These are phyloP conservation scores for Aspergillus fumigatus DNA, from an alignment of 2,329 filamentous ascomycete genomes.

Conservation along the genomic window DNA sequence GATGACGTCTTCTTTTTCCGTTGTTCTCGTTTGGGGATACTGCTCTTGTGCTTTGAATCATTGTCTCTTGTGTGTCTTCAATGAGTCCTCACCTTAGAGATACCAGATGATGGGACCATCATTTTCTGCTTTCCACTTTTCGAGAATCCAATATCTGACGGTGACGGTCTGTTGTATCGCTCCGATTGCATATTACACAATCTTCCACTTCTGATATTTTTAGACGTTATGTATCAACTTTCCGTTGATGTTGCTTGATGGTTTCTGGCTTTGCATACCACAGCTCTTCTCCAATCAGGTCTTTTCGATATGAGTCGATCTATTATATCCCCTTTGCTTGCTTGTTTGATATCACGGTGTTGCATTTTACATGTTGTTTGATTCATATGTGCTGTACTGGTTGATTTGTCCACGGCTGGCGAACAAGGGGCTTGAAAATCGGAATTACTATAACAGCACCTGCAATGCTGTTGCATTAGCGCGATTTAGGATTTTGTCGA, in stretches of 20 bases:
- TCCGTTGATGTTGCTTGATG: background rate
- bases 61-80: constrained; percentile 14
- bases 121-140: constrained; percentile 4
- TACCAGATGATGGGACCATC: constrained; percentile 22
- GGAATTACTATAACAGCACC: background rate
- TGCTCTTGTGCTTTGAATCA: constrained; percentile 2
- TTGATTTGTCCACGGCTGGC: constrained; percentile 5
- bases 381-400: constrained; percentile 1
- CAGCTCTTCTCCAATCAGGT: background rate
- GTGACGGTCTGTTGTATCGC: constrained; percentile 4
- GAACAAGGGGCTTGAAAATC: constrained; percentile 1
- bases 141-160: constrained; percentile 2
- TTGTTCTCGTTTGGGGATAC: constrained; percentile 1
- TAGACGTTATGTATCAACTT: constrained; percentile 12
- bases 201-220: constrained; percentile 1
- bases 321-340: constrained; percentile 10
- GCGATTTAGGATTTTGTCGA: background rate
- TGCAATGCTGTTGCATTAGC: background rate
- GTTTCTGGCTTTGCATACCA: constrained; percentile 1
- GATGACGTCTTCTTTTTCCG: background rate
- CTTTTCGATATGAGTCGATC: constrained; percentile 8
- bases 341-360: constrained; percentile 4
- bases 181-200: constrained; percentile 4
- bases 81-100: constrained; percentile 17
- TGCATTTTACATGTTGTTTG: constrained; percentile 6